Evolutionary conservation across 768 basidiomycete species (phyloP).

Genomic region (Pleurotus eryngii): DNA sequence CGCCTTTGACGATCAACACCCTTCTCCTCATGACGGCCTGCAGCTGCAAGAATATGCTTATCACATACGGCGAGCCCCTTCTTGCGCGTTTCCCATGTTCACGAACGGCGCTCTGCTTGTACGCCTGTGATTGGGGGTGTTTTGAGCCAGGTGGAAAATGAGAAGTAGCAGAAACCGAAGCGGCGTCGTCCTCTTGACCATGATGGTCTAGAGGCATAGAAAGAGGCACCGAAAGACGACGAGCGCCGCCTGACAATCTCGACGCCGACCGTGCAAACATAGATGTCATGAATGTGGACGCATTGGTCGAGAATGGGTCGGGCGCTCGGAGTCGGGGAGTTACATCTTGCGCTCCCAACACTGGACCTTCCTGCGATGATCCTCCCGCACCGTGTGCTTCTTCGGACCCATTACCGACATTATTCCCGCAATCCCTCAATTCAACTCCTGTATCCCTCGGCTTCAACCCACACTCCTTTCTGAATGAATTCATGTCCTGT

Average conservation of each 20-base stretch:
- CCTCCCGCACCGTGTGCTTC: too few relatives aligned
- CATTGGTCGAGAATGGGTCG: too few relatives aligned
- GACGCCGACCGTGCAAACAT: too few relatives aligned
- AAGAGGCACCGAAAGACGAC: too few relatives aligned
- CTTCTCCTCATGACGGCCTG: conserved; percentile 38
- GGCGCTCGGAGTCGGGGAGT: too few relatives aligned
- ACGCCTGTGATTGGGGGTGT: conserved; percentile 25
- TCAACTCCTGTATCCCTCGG: conserved; percentile 20
- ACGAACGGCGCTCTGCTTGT: conserved; percentile 39
- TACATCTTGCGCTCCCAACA: too few relatives aligned
- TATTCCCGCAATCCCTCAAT: too few relatives aligned
- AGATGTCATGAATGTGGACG: too few relatives aligned
- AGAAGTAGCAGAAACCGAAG: background rate
- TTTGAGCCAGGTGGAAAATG: background rate
- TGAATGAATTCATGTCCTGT: conserved; percentile 47
- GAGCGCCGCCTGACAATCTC: too few relatives aligned
- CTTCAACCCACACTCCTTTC: conserved; percentile 40
- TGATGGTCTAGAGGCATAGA: too few relatives aligned
- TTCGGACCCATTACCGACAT: too few relatives aligned
- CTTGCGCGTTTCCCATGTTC: conserved; percentile 53
- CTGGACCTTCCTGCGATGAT: too few relatives aligned
- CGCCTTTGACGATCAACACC: conserved; percentile 37
- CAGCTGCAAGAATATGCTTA: conserved; percentile 40
- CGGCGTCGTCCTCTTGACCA: background rate
- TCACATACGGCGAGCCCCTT: conserved; percentile 26